Conservation (phyloP, 352 stramenopile species). For the Pythium folliculosum region DNA sequence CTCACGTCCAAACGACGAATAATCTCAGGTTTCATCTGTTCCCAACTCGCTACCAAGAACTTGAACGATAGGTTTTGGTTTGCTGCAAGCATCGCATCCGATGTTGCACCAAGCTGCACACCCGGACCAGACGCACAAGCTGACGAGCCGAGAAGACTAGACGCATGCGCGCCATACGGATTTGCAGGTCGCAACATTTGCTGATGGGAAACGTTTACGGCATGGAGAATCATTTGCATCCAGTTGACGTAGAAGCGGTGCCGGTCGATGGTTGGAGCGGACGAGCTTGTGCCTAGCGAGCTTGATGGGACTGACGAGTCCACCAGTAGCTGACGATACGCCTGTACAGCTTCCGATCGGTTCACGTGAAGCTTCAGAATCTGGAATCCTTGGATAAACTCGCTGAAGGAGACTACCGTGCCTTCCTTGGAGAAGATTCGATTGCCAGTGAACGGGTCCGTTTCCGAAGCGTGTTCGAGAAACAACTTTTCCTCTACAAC, state of each 20-base stretch:
- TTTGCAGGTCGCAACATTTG: conserved; percentile 31
- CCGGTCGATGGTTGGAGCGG: conserved; percentile 8
- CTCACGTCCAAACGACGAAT: conserved; percentile 38
- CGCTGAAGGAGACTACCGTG: conserved; percentile 22
- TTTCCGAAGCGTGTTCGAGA: conserved; percentile 6
- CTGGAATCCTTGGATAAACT: conserved; percentile 36
- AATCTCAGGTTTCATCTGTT: conserved; percentile 46
- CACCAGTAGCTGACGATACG: conserved; percentile 39
- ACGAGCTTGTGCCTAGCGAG: not conserved
- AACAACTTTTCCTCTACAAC: conserved; percentile 34
- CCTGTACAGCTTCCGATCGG: conserved; percentile 31
- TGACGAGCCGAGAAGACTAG: conserved; percentile 2
- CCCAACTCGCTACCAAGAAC: conserved; percentile 43
- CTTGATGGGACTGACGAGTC: conserved; percentile 5
- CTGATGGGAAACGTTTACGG: conserved; percentile 43
- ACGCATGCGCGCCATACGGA: not conserved
- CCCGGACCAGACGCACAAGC: conserved; percentile 5
- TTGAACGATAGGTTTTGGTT: conserved; percentile 36
- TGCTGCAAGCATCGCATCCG: conserved; percentile 32
- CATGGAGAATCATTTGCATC: conserved; percentile 34
- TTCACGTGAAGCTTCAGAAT: conserved; percentile 38
- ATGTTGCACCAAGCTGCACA: conserved; percentile 39
- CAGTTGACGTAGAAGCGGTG: conserved; percentile 36
- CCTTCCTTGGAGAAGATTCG: conserved; percentile 10
- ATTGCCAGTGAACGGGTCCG: conserved; percentile 16